phyloP scores from a whole-genome alignment of 2,329 filamentous ascomycete species.

The Penicillium sp. region DNA sequence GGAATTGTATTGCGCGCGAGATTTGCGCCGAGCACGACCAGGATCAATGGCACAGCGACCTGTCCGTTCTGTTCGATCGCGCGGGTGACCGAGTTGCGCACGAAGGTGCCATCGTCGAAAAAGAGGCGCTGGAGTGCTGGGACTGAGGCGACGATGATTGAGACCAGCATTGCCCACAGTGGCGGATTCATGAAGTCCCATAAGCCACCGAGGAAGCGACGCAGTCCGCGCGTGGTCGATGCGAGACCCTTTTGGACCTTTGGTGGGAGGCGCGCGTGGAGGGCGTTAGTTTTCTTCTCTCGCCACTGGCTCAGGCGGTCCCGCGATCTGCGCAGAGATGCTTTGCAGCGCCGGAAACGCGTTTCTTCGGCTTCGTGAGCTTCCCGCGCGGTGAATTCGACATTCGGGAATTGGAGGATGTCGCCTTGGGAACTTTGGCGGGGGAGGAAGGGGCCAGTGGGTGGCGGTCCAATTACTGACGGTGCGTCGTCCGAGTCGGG shows the following conservation, averaged over 20 bases:
- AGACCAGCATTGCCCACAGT: slow-evolving; percentile 91
- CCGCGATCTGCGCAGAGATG: slow-evolving; percentile 21
- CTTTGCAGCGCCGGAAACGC: slow-evolving; percentile 29
- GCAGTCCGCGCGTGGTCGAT: slow-evolving; percentile 39
- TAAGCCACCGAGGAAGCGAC: slow-evolving; percentile 62
- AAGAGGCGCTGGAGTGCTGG: slow-evolving; percentile 79
- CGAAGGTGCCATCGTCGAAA: slow-evolving; percentile 83
- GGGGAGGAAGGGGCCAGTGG: slow-evolving; percentile 36
- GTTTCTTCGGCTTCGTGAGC: slow-evolving; percentile 26
- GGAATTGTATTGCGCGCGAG: slow-evolving; percentile 86
- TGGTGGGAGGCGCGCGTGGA: slow-evolving; percentile 53
- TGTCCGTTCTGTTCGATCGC: slow-evolving; percentile 81
- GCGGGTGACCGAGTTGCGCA: slow-evolving; percentile 88
- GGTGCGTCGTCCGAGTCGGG: slow-evolving; percentile 18
- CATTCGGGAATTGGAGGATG: slow-evolving; percentile 58
- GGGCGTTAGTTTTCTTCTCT: slow-evolving; percentile 20
- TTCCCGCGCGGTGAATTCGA: slow-evolving; percentile 32
- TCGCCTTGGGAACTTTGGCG: slow-evolving; percentile 49
- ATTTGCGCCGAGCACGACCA: slow-evolving; percentile 93
- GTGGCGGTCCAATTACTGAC: slow-evolving; percentile 32
- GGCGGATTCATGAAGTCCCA: slow-evolving; percentile 99
- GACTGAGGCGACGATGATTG: slow-evolving; percentile 87
- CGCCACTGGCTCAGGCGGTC: slow-evolving; percentile 20
- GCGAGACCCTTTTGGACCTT: slow-evolving; percentile 53
- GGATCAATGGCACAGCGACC: slow-evolving; percentile 90